Base-by-base conservation (phyloP, 2,329 filamentous ascomycete species). In the Fusarium transvaalense region DNA sequence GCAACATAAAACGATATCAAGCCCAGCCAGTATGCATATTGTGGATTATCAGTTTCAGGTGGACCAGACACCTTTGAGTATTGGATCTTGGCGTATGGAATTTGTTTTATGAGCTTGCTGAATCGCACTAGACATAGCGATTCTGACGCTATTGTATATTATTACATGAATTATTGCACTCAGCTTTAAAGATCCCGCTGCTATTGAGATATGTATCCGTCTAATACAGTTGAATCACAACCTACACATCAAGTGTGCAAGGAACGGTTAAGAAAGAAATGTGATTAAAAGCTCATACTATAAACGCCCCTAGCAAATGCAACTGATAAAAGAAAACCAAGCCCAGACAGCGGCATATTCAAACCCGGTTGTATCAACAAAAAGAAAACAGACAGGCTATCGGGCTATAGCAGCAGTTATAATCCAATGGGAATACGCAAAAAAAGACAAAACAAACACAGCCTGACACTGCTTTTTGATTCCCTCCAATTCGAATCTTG, bases 281-380 rank as follows among this genome's bases (percentile, higher is more conserved):
- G 60, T 74, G 57, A 75, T 75, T 75, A 69, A 74, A 74, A 75
- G 64, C 46, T 75, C 72, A 71, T 75, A 75, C 63, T 72, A 71
- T 51, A 39, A 74, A 75, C 73, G 73, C 73, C 72, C 69, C 71
- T 61, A 70, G 71, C 59, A 69, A 52, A 74, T 74, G 72, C 72
- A 68, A 56, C 47, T 46, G 65, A 48, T 43, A 73, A 63, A 73
- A 55, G 59, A 74, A 50, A 54, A 59, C 56, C 56, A 52, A 48
- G 55, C 72, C 72, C 64, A 50, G 64, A 70, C 57, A 43, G 60
- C 48, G 68, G 60, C 52, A 63, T 54, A 61, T 57, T 56, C 57
- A 64, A 60, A 38, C 56, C 69, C 39, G 54, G 45, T 67, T 65
- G 53, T 64, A 66, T 61, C 62, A 57, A 61, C 48, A 66, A 61